Evolutionary conservation across 352 stramenopile genomes (phyloP), one percentile per base, ranked within the genome.

Genomic region (Phytopythium chamaehyphon): DNA sequence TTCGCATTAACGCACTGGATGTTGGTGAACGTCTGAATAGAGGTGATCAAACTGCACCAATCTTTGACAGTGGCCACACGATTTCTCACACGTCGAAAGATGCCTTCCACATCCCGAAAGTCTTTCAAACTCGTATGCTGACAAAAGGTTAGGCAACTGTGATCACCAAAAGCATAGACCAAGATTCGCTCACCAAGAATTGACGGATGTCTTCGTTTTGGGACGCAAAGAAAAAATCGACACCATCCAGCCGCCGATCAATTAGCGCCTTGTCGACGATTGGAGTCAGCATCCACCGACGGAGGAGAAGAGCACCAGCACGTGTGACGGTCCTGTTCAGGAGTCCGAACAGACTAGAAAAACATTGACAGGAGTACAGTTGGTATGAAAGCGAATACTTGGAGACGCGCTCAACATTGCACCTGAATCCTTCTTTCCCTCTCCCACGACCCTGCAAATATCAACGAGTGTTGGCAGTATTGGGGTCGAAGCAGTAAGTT

Each of bases 371-470:
- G n/a, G n/a, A n/a, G n/a, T n/a, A n/a, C n/a, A n/a, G n/a, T n/a
- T n/a, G n/a, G n/a, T n/a, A n/a, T n/a, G n/a, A n/a, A n/a, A n/a
- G n/a, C n/a, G n/a, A n/a, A n/a, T n/a, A n/a, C n/a, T n/a, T n/a
- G n/a, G n/a, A n/a, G n/a, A n/a, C n/a, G n/a, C n/a, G n/a, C n/a
- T n/a, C n/a, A n/a, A n/a, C n/a, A n/a, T n/a, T n/a, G n/a, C 40
- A 91, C 83, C 83, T 94, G 47, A 92, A 91, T 6, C 83, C 83
- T 77, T 94, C 83, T 61, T 93, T 95, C 5, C 80, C 70, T 59
- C 74, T 68, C n/a, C 82, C 83, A 51, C 59, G 69, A 35, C 73
- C 73, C 82, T 92, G 21, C 12, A 36, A 66, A 28, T 21, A n/a
- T n/a, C n/a, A n/a, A n/a, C n/a, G n/a, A n/a, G n/a, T n/a, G n/a